Evolutionary conservation across 495 filamentous ascomycete genomes (phyloP).

Genomic region (Daldinia caldariorum): DNA sequence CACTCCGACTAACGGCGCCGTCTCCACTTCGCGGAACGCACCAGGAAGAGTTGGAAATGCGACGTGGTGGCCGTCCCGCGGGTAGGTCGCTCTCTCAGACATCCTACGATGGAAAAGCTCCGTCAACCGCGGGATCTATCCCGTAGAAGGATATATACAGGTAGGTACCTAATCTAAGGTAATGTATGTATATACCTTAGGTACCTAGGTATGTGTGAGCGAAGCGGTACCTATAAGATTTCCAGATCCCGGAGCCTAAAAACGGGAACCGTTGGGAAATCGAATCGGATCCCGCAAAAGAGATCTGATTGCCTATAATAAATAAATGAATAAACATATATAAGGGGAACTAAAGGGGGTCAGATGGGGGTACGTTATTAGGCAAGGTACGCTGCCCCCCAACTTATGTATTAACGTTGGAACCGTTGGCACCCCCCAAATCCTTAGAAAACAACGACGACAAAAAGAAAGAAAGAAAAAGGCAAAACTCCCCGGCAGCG

Average conservation of each 20-base stretch:
- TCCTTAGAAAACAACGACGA: too few relatives aligned
- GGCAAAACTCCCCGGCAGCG: conserved; percentile 10
- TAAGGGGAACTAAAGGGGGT: conserved; percentile 13
- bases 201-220: not conserved
- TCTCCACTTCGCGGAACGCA: conserved; percentile 26
- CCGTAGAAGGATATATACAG: conserved; percentile 1
- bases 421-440: conserved; percentile 1
- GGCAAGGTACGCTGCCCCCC: conserved; percentile 39
- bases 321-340: not conserved
- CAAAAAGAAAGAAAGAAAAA: too few relatives aligned
- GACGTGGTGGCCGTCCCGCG: not conserved
- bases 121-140: conserved; percentile 7
- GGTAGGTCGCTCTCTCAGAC: conserved; percentile 2
- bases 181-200: too few relatives aligned
- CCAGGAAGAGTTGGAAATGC: conserved; percentile 6
- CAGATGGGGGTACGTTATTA: conserved; percentile 34
- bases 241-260: conserved; percentile 35
- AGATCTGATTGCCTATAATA: conserved; percentile 4
- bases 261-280: conserved; percentile 28
- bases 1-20: conserved; percentile 10
- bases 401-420: conserved; percentile 36
- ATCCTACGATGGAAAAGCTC: conserved; percentile 8
- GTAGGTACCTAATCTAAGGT: too few relatives aligned
- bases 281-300: conserved; percentile 19
- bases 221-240: conserved; percentile 1